Base-by-base conservation (phyloP, 305 asterid genomes). In the Solanum chacoense region DNA sequence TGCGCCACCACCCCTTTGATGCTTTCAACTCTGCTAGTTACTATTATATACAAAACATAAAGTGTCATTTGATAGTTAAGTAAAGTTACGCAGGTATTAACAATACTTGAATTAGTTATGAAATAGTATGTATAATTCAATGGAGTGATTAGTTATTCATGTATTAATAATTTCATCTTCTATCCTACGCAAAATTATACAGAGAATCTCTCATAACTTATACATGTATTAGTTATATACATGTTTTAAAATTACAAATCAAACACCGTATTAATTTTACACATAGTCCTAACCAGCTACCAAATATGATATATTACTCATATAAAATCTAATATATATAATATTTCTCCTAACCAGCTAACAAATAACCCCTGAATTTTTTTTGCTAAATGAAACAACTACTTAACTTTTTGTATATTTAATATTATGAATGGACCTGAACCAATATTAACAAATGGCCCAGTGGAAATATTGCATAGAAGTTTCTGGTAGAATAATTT, bases 1-100 rank as follows among this genome's bases (percentile, higher is more conserved):
- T 95, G 96, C 95, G 96, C 96, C 96, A 92, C 98, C 98, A 93
- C 95, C 95, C 96, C 94, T 55, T 55, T 50, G 69, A 22, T 63
- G 26, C 1, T 8, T 22, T 22, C 3, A 1, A 3, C 0, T 63
- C 28, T 63, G 0, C 71, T 20, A 55, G 4, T 3, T 20, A 6
- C 2, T 0, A 0, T 0, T 8, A 59, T 8, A 22, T 18, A 55
- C 24, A 55, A 5, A 55, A 0, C 24, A 18, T 63, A 20, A 63
- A 22, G 6, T 6, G 12, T 63, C 6, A 22, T 63, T 63, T 63
- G 12, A 20, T 63, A 63, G 10, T 18, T 18, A 55, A 4, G 26
- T 59, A 20, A 2, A 59, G 2, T 59, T 20, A 59, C 69, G 0
- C 26, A 63, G 1, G 28, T 22, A 63, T 22, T 63, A 63, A 63